Evolutionary conservation across 345 rosid genomes (phyloP).

Genomic region (Populus ilicifolia): DNA sequence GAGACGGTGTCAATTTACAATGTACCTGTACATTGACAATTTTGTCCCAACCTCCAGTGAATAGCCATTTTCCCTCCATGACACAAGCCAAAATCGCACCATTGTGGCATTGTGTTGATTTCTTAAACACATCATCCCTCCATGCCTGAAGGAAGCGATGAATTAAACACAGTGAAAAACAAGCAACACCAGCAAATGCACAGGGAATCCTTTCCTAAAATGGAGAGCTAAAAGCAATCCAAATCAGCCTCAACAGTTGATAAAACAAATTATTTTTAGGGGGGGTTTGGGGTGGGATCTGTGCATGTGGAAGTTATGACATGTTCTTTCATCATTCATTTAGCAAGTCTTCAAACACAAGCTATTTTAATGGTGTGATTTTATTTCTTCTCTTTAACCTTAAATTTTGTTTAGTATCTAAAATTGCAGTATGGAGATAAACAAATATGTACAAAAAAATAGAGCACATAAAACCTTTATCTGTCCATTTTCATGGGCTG

Average conservation of each 20-base stretch:
- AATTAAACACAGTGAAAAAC: neutral
- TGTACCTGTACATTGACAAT: slow-evolving; percentile 60
- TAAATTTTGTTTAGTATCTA: neutral
- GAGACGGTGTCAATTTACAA: neutral
- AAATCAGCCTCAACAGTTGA: too few relatives aligned
- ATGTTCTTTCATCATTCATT: too few relatives aligned
- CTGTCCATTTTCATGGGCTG: slow-evolving; percentile 73
- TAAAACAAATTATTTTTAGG: too few relatives aligned
- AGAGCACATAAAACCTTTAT: slow-evolving; percentile 48
- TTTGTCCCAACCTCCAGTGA: slow-evolving; percentile 91
- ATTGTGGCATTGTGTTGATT: slow-evolving; percentile 45
- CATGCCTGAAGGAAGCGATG: slow-evolving; percentile 47
- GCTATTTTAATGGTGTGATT: neutral
- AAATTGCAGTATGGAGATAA: neutral
- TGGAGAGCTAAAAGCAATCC: too few relatives aligned
- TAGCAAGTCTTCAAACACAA: neutral
- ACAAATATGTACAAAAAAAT: neutral
- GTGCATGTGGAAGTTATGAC: too few relatives aligned
- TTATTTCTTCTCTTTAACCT: too few relatives aligned
- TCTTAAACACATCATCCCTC: slow-evolving; percentile 60
- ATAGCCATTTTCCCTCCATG: slow-evolving; percentile 60
- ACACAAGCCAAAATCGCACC: slow-evolving; percentile 60
- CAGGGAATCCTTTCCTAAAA: too few relatives aligned
- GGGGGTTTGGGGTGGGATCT: too few relatives aligned
- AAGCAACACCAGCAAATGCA: neutral